Percentiles rank a stretch among this genome's conserved stretches.
Evolutionary conservation across 179 eudicot species (phyloP).

Genomic region (Dionaea muscipula): DNA sequence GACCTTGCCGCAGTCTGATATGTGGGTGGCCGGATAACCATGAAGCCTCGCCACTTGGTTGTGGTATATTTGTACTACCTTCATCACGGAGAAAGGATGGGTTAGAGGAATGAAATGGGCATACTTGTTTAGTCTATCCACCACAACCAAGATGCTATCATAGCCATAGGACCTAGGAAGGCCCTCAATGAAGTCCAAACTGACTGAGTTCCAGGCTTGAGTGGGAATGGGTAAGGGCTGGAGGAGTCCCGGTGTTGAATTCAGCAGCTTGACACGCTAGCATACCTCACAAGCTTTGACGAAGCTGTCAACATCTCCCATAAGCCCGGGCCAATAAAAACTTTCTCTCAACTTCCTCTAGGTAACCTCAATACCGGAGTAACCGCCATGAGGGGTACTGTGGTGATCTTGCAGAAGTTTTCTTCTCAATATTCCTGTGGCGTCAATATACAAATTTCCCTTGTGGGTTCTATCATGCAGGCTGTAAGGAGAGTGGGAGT

Average conservation of each 20-base stretch:
- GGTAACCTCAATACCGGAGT: too few species aligned
- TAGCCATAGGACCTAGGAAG: neutral
- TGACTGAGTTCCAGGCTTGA: neutral
- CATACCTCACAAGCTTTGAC: too few species aligned
- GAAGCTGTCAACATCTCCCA: too few species aligned
- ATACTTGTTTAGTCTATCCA: slow-evolving; percentile 3
- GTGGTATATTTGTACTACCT: neutral
- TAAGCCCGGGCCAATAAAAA: too few species aligned
- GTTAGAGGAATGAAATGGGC: neutral
- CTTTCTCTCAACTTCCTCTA: too few species aligned
- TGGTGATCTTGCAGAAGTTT: too few species aligned
- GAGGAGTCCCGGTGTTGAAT: neutral
- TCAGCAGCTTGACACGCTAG: too few species aligned
- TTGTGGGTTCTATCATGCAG: too few species aligned
- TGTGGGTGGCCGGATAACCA: neutral
- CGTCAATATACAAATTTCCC: too few species aligned
- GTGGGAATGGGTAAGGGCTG: neutral
- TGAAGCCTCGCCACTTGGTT: neutral
- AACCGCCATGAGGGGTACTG: too few species aligned
- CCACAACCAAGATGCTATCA: neutral
- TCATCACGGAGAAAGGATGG: neutral
- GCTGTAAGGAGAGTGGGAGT: too few species aligned
- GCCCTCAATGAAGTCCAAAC: neutral
- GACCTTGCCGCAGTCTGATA: neutral
- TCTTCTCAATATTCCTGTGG: too few species aligned